Evolutionary conservation across 345 rosid species (phyloP).

Genomic region (Hypericum perforatum): DNA sequence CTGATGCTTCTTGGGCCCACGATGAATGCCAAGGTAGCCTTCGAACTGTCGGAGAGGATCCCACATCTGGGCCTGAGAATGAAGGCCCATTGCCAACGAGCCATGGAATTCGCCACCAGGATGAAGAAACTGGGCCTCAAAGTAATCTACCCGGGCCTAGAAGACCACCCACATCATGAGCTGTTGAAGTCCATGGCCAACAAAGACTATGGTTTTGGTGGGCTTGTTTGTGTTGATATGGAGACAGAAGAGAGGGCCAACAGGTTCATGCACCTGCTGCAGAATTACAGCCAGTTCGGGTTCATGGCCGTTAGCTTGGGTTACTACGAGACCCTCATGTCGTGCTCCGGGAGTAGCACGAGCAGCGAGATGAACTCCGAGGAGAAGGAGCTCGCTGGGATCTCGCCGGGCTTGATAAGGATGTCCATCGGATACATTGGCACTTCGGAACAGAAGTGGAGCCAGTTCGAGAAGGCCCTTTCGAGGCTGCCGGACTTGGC

Average conservation of each 20-base stretch:
- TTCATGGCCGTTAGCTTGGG: conserved; percentile 2
- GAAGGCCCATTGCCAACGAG: conserved; percentile 78
- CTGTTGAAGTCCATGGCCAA: conserved; percentile 52
- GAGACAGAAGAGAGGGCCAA: conserved; percentile 78
- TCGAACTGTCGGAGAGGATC: conserved; percentile 71
- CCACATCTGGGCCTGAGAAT: conserved; percentile 81
- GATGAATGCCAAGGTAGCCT: conserved; percentile 92
- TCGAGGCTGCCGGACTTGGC: conserved; percentile 36
- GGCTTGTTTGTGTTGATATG: conserved; percentile 72
- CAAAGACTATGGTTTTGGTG: conserved; percentile 77
- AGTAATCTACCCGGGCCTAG: conserved; percentile 81
- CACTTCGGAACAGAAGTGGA: conserved; percentile 85
- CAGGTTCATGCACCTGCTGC: conserved; percentile 40
- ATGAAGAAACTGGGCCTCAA: conserved; percentile 65
- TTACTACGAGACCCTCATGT: conserved; percentile 3
- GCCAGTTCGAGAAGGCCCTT: conserved; percentile 77
- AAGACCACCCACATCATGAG: conserved; percentile 66
- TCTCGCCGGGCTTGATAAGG: neutral
- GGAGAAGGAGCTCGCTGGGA: neutral
- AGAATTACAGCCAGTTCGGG: conserved; percentile 1
- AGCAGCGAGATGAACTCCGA: neutral
- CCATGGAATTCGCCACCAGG: conserved; percentile 50
- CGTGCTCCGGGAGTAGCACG: neutral
- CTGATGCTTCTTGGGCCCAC: conserved; percentile 92
- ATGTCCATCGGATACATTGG: conserved; percentile 33